Conservation (phyloP, 2,329 filamentous ascomycete genomes). For the Alternaria sp. region DNA sequence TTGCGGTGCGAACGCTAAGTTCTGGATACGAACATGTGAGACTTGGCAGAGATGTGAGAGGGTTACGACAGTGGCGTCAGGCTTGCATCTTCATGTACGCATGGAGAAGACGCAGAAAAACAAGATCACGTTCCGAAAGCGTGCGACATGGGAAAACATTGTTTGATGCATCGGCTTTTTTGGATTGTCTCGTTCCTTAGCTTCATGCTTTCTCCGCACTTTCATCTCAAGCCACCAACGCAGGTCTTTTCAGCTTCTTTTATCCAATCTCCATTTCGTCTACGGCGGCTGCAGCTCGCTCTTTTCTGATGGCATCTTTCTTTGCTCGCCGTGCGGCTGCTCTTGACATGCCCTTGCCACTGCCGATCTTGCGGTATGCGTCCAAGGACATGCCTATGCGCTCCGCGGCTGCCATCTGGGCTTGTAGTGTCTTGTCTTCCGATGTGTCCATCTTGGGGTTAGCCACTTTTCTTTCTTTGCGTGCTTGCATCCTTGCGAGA, state of each 20-base stretch:
- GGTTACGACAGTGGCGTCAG: not conserved
- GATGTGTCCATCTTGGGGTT: conserved; percentile 8
- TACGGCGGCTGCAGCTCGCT: not conserved
- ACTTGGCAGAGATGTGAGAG: not conserved
- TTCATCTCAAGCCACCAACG: not conserved
- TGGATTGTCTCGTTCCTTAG: not conserved
- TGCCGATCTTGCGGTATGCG: conserved; percentile 10
- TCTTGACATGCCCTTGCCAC: conserved; percentile 4
- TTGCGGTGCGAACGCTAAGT: not conserved
- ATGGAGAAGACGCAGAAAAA: not conserved
- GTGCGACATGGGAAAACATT: not conserved
- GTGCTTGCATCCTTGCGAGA: conserved; percentile 25
- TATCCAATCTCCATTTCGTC: conserved; percentile 19
- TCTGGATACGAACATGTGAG: not conserved
- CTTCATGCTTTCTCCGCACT: not conserved
- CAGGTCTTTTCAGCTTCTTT: not conserved
- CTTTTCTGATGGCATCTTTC: conserved; percentile 4
- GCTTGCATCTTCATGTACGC: not conserved
- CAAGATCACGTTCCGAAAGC: not conserved
- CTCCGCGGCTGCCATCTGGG: conserved; percentile 22
- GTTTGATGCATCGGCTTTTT: not conserved
- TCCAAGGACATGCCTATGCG: conserved; percentile 22
- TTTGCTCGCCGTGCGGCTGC: conserved; percentile 5
- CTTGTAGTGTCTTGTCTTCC: conserved; percentile 12
- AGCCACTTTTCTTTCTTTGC: conserved; percentile 11